Base-by-base conservation (phyloP, 768 basidiomycete species). In the Wakefieldia striispora region DNA sequence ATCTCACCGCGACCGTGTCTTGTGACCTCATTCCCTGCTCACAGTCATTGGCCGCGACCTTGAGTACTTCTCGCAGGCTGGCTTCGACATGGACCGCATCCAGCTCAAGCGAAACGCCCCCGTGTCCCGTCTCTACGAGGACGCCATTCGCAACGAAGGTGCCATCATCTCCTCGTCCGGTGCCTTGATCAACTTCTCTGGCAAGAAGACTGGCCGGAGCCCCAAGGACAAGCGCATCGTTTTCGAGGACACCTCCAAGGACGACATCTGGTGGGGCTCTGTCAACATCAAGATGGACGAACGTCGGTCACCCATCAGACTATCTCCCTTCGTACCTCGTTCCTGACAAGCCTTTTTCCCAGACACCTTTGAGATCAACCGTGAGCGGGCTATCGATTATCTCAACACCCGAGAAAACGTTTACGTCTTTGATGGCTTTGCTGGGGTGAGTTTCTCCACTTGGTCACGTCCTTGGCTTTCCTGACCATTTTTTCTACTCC, bases 171-270 rank as follows among this genome's bases (percentile, higher is more conserved):
- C 97, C 47, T 84, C 90, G 26, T 90, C 86, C 6, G 97, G 97
- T 45, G 94, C 97, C 17, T 77, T 99, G 62, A 99, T 99, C 84
- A 99, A 99, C 81, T 99, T 98, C 64, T 97, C 94, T 10, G 97
- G 97, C 24, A 98, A 97, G 80, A 99, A 99, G 80, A 98, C 97
- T 3, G 97, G 97, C 48, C 82, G 97, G 42, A 88, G 84, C 59
- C 97, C 97, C 45, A 99, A 98, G 70, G 97, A 99, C 82, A 99
- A 98, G 82, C 94, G 97, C 54, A 97, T 99, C 65, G 97, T 99
- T 64, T 98, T 78, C 68, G 97, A 99, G 70, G 95, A 98, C 60
- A 88, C 91, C 45, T 87, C 84, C 73, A 97, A 93, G 72, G 93
- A 97, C 66, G 83, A 97, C 55, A 88, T 99, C 69, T 99, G 97